Evolutionary conservation across 1,284 basidiomycete species (phyloP), one percentile per base, ranked within the genome.

Genomic region (Crepidotus sp.): DNA sequence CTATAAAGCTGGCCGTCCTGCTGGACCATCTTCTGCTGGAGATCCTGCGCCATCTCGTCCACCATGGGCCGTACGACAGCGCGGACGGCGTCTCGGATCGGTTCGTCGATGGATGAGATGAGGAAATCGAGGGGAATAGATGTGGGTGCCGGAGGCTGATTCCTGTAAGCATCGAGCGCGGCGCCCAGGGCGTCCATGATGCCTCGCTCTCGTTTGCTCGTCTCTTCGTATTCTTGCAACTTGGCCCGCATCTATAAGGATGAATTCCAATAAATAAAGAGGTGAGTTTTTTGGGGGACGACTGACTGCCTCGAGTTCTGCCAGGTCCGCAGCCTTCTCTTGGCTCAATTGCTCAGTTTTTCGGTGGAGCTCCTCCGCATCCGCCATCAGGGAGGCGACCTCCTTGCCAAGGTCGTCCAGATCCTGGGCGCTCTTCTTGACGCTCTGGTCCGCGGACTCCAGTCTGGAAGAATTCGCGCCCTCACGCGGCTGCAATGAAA

Each of bases 111-210:
- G 10, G 62, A 53, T 19, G 65, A 54, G 7, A 72, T 40, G 42
- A 78, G 59, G 40, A 68, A 62, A n/a, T 71, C 67, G 0, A 61
- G 48, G 4, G 70, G 60, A 1, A 67, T 61, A 13, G 58, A 49
- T 4, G 58, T 52, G 14, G 55, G 59, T 2, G 46, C 44, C 6
- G 64, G 58, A 10, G 61, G 55, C 42, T 59, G 59, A 18, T 62
- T 54, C 8, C 66, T 58, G 42, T 63, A 65, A 19, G 66, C 64
- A 22, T 61, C 58, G 3, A 73, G 48, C 6, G 72, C 69, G 11
- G 59, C 61, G 10, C 60, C 60, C 19, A 78, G 58, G 0, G 71
- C 66, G 3, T 57, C 55, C 13, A 70, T 62, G 38, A 65, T 59
- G 31, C 60, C 58, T 3, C 52, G 56, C 19, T 63, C 54, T 17